phyloP scores from a whole-genome alignment of 2,329 filamentous ascomycete species.

The Penicillium sclerotiorum region DNA sequence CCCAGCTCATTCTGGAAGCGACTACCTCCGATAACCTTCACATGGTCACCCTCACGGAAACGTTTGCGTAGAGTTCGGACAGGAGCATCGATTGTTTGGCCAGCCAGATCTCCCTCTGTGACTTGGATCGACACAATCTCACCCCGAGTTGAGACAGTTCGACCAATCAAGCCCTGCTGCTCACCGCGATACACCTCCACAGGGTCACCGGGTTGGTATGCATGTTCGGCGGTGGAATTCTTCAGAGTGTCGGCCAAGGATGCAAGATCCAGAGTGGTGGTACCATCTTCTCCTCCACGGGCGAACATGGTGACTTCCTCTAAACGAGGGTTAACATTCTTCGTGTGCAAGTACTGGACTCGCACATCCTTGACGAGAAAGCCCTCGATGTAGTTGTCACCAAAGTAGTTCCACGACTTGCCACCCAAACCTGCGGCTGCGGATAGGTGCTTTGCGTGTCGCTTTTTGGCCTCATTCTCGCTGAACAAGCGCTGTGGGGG shows the following conservation, averaged over 20 bases:
- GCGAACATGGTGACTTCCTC: constrained; percentile 97
- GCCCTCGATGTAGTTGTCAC: constrained; percentile 87
- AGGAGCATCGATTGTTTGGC: constrained; percentile 88
- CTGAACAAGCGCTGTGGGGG: constrained; percentile 91
- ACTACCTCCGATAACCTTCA: constrained; percentile 97
- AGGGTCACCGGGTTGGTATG: constrained; percentile 90
- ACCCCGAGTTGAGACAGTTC: constrained; percentile 79
- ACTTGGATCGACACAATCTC: constrained; percentile 91
- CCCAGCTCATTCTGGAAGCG: constrained; percentile 93
- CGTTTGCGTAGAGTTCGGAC: constrained; percentile 89
- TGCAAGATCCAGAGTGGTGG: constrained; percentile 88
- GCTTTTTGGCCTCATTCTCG: constrained; percentile 88
- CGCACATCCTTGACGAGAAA: constrained; percentile 94
- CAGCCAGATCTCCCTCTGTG: constrained; percentile 76
- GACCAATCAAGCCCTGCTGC: constrained; percentile 87
- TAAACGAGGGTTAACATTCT: constrained; percentile 87
- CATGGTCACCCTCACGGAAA: constrained; percentile 91
- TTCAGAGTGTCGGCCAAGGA: constrained; percentile 89
- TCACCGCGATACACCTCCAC: constrained; percentile 96
- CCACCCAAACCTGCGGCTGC: constrained; percentile 56
- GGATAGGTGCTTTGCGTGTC: constrained; percentile 67
- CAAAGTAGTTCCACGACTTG: constrained; percentile 81
- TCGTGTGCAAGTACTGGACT: constrained; percentile 80
- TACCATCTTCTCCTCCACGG: constrained; percentile 84
- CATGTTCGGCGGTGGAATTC: constrained; percentile 75